Evolutionary conservation across 2,329 filamentous ascomycete species (phyloP).

Genomic region (Torrubiellomyces zombiae): DNA sequence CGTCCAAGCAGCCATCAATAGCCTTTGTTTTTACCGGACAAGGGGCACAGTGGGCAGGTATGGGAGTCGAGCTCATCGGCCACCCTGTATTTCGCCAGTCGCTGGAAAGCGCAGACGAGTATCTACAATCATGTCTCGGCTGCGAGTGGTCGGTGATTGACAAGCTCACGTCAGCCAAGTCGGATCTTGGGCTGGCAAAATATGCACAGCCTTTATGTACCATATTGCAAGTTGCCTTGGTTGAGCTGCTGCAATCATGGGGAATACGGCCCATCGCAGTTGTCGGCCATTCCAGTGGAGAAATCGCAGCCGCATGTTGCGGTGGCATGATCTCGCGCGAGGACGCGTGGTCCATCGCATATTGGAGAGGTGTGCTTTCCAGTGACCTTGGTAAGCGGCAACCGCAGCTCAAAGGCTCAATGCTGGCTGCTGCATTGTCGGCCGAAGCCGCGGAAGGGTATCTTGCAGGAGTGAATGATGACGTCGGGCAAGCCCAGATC

Average conservation of each 20-base stretch:
- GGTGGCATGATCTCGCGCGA: conserved; percentile 10
- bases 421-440: conserved; percentile 6
- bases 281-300: conserved; percentile 16
- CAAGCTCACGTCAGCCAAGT: conserved; percentile 4
- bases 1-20: conserved; percentile 1
- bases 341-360: conserved; percentile 6
- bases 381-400: conserved; percentile 1
- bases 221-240: conserved; percentile 19
- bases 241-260: conserved; percentile 14
- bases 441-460: conserved; percentile 1
- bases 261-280: conserved; percentile 10
- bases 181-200: conserved; percentile 11
- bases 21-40: conserved; percentile 17
- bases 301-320: conserved; percentile 18
- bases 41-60: conserved; percentile 15
- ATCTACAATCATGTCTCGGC: no score
- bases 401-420: conserved; percentile 5
- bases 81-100: no score
- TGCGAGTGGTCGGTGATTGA: neutral
- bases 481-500: conserved; percentile 4
- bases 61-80: conserved; percentile 1
- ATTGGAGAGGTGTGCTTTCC: conserved; percentile 7
- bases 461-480: conserved; percentile 3
- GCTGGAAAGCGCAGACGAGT: no score
- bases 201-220: conserved; percentile 20